Evolutionary conservation across 2,329 filamentous ascomycete species (phyloP).

Genomic region (Aspergillus nomiae): DNA sequence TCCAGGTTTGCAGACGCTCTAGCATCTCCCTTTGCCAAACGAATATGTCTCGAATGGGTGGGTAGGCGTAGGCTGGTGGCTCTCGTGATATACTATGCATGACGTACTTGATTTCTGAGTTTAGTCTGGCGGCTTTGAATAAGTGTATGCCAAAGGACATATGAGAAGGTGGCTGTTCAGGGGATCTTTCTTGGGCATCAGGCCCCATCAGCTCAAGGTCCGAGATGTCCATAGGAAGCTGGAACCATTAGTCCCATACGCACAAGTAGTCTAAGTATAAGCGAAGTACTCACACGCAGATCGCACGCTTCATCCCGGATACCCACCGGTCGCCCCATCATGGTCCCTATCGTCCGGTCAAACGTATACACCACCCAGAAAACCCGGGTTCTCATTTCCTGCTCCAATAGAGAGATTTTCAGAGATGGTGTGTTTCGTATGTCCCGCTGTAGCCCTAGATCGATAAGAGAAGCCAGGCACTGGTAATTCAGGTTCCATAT

Average conservation of each 20-base stretch:
- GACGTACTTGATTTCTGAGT: slow-evolving; percentile 61
- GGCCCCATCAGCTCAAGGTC: slow-evolving; percentile 4
- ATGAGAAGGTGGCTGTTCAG: slow-evolving; percentile 24
- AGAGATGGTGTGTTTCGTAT: slow-evolving; percentile 42
- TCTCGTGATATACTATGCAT: slow-evolving; percentile 55
- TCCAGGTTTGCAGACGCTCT: slow-evolving; percentile 45
- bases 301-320: slow-evolving; percentile 59
- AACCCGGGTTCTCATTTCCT: slow-evolving; percentile 58
- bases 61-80: slow-evolving; percentile 53
- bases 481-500: slow-evolving; percentile 61
- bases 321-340: slow-evolving; percentile 60
- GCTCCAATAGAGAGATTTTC: slow-evolving; percentile 50
- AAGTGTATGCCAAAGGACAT: slow-evolving; percentile 53
- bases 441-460: slow-evolving; percentile 56
- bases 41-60: slow-evolving; percentile 47
- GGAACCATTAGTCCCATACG: slow-evolving; percentile 15
- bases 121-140: slow-evolving; percentile 47
- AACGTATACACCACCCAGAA: slow-evolving; percentile 59
- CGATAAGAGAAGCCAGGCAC: slow-evolving; percentile 54
- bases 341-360: slow-evolving; percentile 56
- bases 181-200: slow-evolving; percentile 6
- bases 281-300: slow-evolving; percentile 43
- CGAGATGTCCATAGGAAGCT: slow-evolving; percentile 22
- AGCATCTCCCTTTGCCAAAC: slow-evolving; percentile 52
- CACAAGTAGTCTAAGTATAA: not conserved